A percentile compares a stretch with the other conserved stretches of the same genome.
Evolutionary conservation across 495 filamentous ascomycete species (phyloP).

Genomic region (Aspergillus hancockii): DNA sequence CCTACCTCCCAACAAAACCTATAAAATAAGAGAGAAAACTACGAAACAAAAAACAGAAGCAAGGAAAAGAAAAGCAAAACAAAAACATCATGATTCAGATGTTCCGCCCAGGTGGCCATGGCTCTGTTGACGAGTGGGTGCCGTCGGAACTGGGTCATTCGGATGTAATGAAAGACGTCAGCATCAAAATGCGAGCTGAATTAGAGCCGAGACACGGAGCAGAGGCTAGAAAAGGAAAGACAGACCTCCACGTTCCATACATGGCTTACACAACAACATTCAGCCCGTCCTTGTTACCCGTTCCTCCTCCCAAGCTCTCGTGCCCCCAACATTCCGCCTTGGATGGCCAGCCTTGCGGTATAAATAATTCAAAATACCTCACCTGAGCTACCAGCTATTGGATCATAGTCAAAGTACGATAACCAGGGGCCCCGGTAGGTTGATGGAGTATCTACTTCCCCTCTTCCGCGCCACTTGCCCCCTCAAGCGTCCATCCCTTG

Average conservation of each 20-base stretch:
- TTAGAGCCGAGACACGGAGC: background rate
- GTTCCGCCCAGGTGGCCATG: background rate
- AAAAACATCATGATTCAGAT: no score
- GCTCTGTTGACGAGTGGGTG: background rate
- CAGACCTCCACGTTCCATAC: background rate
- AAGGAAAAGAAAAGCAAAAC: background rate
- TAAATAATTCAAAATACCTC: background rate
- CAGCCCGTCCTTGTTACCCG: background rate
- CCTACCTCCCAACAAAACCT: no score
- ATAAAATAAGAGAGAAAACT: background rate
- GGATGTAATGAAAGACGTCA: conserved; percentile 1
- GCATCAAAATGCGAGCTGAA: background rate
- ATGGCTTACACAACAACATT: background rate
- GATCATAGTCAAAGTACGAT: background rate
- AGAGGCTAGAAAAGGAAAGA: background rate
- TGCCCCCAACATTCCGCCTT: background rate
- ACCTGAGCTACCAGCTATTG: background rate
- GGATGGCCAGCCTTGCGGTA: background rate
- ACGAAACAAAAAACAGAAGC: background rate
- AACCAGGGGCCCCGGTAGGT: background rate
- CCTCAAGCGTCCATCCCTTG: background rate
- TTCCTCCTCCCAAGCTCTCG: background rate
- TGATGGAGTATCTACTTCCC: background rate
- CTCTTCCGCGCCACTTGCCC: background rate
- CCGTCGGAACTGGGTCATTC: background rate